Conservation (phyloP, 257 asterid species). For the Solanum pennellii region DNA sequence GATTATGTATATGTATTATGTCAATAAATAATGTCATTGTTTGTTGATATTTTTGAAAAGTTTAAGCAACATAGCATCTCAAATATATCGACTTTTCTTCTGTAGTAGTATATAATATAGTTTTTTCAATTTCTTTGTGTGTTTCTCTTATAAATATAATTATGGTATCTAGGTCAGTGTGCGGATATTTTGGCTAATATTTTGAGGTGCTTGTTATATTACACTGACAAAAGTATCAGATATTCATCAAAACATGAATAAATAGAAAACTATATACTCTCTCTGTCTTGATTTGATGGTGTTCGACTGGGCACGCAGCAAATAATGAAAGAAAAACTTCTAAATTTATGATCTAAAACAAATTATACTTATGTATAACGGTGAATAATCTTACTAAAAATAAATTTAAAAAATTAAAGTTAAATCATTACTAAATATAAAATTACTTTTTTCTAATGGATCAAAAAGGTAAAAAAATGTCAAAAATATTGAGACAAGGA, state of each 20-base stretch:
- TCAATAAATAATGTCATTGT: too few species aligned
- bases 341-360: not conserved
- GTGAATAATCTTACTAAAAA: not conserved
- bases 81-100: too few species aligned
- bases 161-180: not conserved
- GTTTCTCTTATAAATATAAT: not conserved
- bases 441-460: not conserved
- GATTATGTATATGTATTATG: too few species aligned
- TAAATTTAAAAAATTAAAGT: not conserved
- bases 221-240: not conserved
- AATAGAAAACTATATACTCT: not conserved
- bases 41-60: not conserved
- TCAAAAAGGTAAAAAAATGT: too few species aligned
- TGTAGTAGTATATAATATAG: too few species aligned
- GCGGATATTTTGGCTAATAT: not conserved
- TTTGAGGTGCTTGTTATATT: not conserved
- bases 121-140: too few species aligned
- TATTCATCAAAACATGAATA: not conserved
- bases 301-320: fast-evolving
- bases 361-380: not conserved
- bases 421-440: not conserved
- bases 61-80: not conserved
- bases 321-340: not conserved
- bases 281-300: not conserved
- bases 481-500: not conserved